phyloP scores from a whole-genome alignment of 495 filamentous ascomycete genomes.

The Neurospora sp. region DNA sequence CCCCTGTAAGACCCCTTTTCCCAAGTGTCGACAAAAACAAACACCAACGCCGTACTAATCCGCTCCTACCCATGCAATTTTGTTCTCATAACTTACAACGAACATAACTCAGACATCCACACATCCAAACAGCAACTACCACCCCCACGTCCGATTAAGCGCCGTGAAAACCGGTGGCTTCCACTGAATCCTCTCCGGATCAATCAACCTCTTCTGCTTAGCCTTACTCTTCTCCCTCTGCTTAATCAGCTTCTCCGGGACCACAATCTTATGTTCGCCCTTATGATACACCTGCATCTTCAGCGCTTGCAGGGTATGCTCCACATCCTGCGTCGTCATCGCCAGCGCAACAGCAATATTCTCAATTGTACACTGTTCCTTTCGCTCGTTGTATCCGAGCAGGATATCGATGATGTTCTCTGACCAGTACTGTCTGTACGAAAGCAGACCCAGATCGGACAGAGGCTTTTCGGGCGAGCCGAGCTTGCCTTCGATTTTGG shows the following conservation, averaged over 20 bases:
- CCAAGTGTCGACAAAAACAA: neutral
- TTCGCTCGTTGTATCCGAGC: conserved; percentile 47
- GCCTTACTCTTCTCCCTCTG: conserved; percentile 66
- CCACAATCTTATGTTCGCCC: conserved; percentile 84
- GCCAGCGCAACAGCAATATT: conserved; percentile 65
- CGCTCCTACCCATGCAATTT: neutral
- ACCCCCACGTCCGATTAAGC: conserved; percentile 85
- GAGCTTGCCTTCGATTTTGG: conserved; percentile 86
- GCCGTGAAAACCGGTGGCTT: conserved; percentile 94
- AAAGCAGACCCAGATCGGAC: conserved; percentile 81
- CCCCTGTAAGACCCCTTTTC: neutral
- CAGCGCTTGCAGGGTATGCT: conserved; percentile 82
- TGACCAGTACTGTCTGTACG: conserved; percentile 94
- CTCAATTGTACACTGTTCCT: conserved; percentile 68
- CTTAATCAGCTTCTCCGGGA: conserved; percentile 59
- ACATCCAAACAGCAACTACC: conserved; percentile 41
- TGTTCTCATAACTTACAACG: neutral
- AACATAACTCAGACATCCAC: neutral
- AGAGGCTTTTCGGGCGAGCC: conserved; percentile 95
- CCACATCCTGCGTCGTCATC: conserved; percentile 93
- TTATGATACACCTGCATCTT: conserved; percentile 93
- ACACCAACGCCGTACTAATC: neutral
- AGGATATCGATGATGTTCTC: conserved; percentile 83
- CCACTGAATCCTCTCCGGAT: conserved; percentile 74
- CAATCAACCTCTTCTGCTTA: conserved; percentile 62